Conservation (phyloP, 495 filamentous ascomycete species). For the Tirmania nivea region DNA sequence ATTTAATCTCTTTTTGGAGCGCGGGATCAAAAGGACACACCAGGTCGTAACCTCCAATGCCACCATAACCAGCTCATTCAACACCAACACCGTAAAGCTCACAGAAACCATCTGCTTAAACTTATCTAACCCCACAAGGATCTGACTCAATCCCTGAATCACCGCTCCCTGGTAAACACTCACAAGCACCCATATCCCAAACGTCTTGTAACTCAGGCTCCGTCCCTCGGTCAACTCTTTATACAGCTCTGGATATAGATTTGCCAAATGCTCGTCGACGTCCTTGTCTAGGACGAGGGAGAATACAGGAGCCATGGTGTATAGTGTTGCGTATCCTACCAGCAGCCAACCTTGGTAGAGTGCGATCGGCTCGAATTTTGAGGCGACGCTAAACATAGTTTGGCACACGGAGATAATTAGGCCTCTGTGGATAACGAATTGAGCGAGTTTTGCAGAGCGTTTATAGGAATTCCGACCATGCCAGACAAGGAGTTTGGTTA, state of each 20-base stretch:
- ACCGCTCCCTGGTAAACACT: constrained; percentile 72
- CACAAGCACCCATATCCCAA: constrained; percentile 92
- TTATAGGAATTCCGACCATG: constrained; percentile 96
- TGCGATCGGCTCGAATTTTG: constrained; percentile 75
- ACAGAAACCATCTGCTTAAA: constrained; percentile 59
- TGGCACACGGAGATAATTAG: constrained; percentile 88
- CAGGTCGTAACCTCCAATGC: constrained; percentile 89
- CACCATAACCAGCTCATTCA: constrained; percentile 95
- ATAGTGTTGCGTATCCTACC: constrained; percentile 89
- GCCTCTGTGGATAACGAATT: constrained; percentile 96
- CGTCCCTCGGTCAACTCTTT: constrained; percentile 75
- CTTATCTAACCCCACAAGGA: constrained; percentile 53
- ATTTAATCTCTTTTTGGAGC: not conserved
- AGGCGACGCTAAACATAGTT: constrained; percentile 88
- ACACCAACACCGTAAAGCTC: constrained; percentile 71
- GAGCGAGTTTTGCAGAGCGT: constrained; percentile 78
- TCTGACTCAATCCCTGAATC: constrained; percentile 78
- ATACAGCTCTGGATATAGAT: constrained; percentile 93
- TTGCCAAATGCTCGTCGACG: constrained; percentile 78
- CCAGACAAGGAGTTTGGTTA: constrained; percentile 96
- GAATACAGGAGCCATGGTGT: constrained; percentile 87
- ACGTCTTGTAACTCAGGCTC: constrained; percentile 73
- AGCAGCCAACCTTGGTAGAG: constrained; percentile 87
- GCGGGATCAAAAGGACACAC: constrained; percentile 15
- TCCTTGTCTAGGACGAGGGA: constrained; percentile 91